Base-by-base conservation (phyloP, 2,329 filamentous ascomycete genomes). In the Pseudocercospora macadamiae region DNA sequence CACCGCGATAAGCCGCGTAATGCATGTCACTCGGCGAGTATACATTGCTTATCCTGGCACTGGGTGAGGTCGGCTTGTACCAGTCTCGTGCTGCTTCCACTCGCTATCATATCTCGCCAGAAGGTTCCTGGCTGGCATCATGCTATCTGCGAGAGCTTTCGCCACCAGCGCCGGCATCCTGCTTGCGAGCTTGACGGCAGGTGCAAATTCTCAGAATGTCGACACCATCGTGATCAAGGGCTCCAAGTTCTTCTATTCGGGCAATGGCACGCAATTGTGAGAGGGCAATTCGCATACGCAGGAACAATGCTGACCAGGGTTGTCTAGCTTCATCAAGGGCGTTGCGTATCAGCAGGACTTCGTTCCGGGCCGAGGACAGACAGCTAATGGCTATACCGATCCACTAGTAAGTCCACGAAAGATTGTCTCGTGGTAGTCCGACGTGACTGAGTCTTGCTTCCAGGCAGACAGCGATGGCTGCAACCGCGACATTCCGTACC, bases 331-430 rank as follows among this genome's bases (percentile, higher is more conserved):
- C 82, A 91, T 97, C 76, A 91, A 90, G 77, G 95, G 95, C 79
- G 82, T 99, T 68, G 95, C 95, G 67, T 99, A 99, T 80, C 95
- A 99, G 81, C 68, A 93, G 79, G 89, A 93, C 69, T 78, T 82
- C 67, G 73, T 70, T 63, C 72, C 74, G 45, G 76, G 76, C 66
- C 73, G 75, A 71, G 57, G 71, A 65, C 51, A 56, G 36, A 80
- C 84, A 53, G 83, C 26, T 49, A 52, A 56, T 18, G 74, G 72
- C 59, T 97, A 92, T 80, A 83, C 81, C 64, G 95, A 99, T 73
- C 93, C 95, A 57, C 86, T 99, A 39, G 42, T 47, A 23, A 47
- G 23, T 25, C 19, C 7, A 19, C 5, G 42, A 47, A 26, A 28
- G 23, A 14, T 21, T 14, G 21, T 19, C 23, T 28, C 18, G 4